Evolutionary conservation across 805 yeast genomes (phyloP).

Genomic region (Kodamaea jinghongensis): DNA sequence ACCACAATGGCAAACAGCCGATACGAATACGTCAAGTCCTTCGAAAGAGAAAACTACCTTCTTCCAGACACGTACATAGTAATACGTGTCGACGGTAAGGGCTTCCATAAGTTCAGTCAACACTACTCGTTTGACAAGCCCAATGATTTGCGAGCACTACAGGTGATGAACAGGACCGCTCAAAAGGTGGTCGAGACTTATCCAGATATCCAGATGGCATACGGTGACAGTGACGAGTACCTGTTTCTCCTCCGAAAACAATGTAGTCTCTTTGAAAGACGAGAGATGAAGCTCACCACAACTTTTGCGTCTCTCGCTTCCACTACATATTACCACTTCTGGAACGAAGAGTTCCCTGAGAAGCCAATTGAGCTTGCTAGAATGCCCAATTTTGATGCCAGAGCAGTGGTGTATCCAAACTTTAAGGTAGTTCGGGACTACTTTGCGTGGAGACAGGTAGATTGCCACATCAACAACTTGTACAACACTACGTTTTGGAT

Average conservation of each 20-base stretch:
- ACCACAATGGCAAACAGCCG: conserved; percentile 73
- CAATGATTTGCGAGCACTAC: conserved; percentile 74
- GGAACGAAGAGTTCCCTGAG: conserved; percentile 60
- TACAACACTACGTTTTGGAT: conserved; percentile 95
- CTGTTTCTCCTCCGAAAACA: conserved; percentile 68
- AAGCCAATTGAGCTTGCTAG: conserved; percentile 46
- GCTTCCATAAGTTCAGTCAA: conserved; percentile 82
- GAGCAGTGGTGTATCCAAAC: conserved; percentile 85
- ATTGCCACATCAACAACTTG: conserved; percentile 91
- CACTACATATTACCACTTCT: conserved; percentile 65
- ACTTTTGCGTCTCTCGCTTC: conserved; percentile 82
- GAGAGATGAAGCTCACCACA: conserved; percentile 77
- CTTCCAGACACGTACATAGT: conserved; percentile 81
- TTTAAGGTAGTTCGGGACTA: conserved; percentile 65
- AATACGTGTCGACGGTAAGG: conserved; percentile 88
- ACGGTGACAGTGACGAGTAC: conserved; percentile 95
- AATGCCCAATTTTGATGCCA: conserved; percentile 85
- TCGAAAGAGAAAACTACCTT: conserved; percentile 70
- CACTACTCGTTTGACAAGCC: conserved; percentile 80
- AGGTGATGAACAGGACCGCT: conserved; percentile 83
- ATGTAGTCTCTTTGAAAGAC: conserved; percentile 73
- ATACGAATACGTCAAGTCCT: conserved; percentile 80
- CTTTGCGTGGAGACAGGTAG: conserved; percentile 92
- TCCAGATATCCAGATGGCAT: conserved; percentile 76
- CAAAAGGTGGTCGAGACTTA: conserved; percentile 56